Evolutionary conservation across 768 basidiomycete species (phyloP).

Genomic region (Hysterangium stoloniferum): DNA sequence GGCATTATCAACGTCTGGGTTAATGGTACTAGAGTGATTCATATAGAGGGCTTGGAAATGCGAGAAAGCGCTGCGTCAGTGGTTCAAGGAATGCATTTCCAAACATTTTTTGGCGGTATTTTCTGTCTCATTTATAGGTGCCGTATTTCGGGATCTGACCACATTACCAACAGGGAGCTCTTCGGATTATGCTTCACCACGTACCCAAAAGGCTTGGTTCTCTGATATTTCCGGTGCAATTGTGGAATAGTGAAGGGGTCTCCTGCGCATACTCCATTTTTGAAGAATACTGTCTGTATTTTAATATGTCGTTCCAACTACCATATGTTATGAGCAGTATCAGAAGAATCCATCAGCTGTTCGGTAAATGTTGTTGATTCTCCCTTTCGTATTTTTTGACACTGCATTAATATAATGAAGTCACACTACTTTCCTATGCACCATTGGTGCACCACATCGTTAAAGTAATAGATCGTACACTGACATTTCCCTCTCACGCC

Average conservation of each 20-base stretch:
- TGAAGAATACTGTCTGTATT: no score
- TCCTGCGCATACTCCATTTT: no score
- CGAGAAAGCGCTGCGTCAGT: conserved; percentile 33
- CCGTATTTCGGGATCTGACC: conserved; percentile 7
- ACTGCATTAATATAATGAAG: no score
- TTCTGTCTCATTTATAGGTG: background rate
- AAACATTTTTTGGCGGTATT: conserved; percentile 74
- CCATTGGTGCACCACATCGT: no score
- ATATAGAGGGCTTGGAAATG: conserved; percentile 40
- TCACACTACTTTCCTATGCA: no score
- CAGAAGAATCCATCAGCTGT: no score
- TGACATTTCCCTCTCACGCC: no score
- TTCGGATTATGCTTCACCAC: conserved; percentile 53
- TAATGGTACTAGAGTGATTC: conserved; percentile 51
- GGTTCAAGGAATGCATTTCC: conserved; percentile 64
- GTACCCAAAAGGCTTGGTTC: conserved; percentile 53
- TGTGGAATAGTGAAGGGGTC: conserved; percentile 12
- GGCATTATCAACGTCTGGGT: conserved; percentile 63
- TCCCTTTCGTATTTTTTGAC: no score
- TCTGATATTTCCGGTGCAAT: conserved; percentile 38
- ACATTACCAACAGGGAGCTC: conserved; percentile 34
- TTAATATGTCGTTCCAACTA: no score
- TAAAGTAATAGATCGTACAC: no score
- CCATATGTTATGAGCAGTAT: no score
- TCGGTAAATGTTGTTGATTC: no score